These are phyloP conservation scores for Pyracantha coccinea DNA, from an alignment of 331 rosid species.

Conservation along the genomic window DNA sequence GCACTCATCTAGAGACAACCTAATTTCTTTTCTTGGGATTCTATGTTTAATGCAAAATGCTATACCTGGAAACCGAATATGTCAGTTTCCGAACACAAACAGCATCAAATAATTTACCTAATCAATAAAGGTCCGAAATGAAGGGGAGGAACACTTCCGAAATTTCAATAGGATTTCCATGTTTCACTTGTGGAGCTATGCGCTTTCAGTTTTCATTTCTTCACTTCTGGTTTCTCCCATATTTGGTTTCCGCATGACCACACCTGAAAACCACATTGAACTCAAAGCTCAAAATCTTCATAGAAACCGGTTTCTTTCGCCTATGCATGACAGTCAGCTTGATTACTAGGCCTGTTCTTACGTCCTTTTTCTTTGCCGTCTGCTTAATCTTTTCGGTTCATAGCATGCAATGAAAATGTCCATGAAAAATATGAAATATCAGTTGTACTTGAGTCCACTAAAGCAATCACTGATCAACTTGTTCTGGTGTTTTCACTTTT, in stretches of 20 bases:
- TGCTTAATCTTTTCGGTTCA: neutral
- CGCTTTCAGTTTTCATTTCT: too few relatives aligned
- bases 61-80: neutral
- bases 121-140: neutral
- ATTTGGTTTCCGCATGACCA: too few relatives aligned
- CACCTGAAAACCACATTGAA: too few relatives aligned
- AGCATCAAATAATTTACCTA: neutral
- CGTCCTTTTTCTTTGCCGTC: neutral
- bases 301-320: neutral
- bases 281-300: too few relatives aligned
- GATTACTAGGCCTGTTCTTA: neutral
- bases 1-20: conserved; percentile 14
- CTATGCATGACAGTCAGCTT: neutral
- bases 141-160: neutral
- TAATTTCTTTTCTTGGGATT: neutral
- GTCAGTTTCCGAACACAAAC: neutral
- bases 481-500: conserved; percentile 30
- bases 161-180: neutral
- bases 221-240: too few relatives aligned
- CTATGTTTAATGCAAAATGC: neutral
- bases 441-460: neutral
- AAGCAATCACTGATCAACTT: neutral
- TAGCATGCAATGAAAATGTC: neutral
- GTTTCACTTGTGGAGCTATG: too few relatives aligned
- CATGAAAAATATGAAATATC: neutral